Evolutionary conservation across 345 rosid genomes (phyloP).

Genomic region (Iberis pinnata): DNA sequence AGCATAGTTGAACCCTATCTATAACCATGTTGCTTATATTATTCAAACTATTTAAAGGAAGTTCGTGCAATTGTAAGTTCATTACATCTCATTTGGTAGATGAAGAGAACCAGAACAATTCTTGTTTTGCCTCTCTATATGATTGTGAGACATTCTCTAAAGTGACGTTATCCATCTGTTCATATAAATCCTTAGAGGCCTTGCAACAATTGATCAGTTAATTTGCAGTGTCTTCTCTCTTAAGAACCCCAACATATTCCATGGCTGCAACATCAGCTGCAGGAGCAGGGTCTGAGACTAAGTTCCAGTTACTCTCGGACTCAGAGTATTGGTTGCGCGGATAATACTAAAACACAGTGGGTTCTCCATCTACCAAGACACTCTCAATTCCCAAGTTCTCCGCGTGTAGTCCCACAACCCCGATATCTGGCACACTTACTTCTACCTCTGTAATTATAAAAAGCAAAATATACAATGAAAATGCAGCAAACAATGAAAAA

Average conservation of each 20-base stretch:
- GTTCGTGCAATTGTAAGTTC: not conserved
- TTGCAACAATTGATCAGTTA: slow-evolving; percentile 89
- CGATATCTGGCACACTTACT: slow-evolving; percentile 87
- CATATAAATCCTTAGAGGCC: slow-evolving; percentile 56
- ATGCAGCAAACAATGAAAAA: not conserved
- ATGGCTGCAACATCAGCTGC: slow-evolving; percentile 87
- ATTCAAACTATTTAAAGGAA: slow-evolving; percentile 28
- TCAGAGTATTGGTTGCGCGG: slow-evolving; percentile 56
- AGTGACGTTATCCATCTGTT: slow-evolving; percentile 42
- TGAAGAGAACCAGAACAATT: slow-evolving; percentile 16
- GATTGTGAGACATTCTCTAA: slow-evolving; percentile 54
- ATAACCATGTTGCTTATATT: slow-evolving; percentile 1
- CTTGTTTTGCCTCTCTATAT: slow-evolving; percentile 64
- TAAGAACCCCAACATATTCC: slow-evolving; percentile 56
- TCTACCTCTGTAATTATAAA: slow-evolving; percentile 68
- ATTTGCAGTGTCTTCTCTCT: slow-evolving; percentile 61
- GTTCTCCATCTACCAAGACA: slow-evolving; percentile 88
- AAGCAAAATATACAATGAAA: not conserved
- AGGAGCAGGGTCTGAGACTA: slow-evolving; percentile 42
- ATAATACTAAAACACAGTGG: slow-evolving; percentile 80
- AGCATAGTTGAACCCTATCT: not conserved
- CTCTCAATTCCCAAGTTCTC: slow-evolving; percentile 85
- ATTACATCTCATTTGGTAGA: slow-evolving; percentile 4
- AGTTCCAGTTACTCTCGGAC: slow-evolving; percentile 50
- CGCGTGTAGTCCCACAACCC: slow-evolving; percentile 79